A percentile compares a stretch with the other conserved stretches of the same genome.
Evolutionary conservation across 2,329 filamentous ascomycete species (phyloP).

Genomic region (Leptographium lundbergii): DNA sequence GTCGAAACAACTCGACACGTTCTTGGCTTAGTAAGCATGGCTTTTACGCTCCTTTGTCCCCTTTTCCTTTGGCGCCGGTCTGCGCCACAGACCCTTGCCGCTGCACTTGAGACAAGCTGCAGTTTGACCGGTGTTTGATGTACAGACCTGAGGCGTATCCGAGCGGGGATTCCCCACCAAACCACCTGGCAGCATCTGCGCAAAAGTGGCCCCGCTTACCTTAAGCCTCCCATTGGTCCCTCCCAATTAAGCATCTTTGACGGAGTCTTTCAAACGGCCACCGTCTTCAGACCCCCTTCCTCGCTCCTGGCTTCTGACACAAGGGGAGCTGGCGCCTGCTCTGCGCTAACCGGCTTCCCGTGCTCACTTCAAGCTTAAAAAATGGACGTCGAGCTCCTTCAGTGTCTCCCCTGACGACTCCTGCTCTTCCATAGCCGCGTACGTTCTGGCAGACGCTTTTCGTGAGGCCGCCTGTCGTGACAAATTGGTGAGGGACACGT

Average conservation of each 20-base stretch:
- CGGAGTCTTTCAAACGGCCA: not conserved
- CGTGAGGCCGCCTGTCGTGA: too few species aligned
- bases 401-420: too few species aligned
- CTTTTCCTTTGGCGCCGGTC: not conserved
- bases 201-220: not conserved
- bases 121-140: not conserved
- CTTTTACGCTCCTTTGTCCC: not conserved
- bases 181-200: not conserved
- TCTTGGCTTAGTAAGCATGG: too few species aligned
- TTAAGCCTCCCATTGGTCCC: not conserved
- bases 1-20: not conserved
- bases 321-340: not conserved
- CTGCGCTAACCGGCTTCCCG: not conserved
- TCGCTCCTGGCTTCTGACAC: not conserved
- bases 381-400: not conserved
- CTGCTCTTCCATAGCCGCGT: not conserved
- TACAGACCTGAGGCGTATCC: constrained; percentile 8
- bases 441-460: too few species aligned
- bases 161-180: not conserved
- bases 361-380: not conserved
- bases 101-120: not conserved
- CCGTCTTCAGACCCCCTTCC: not conserved
- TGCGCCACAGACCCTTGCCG: not conserved
- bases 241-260: not conserved
- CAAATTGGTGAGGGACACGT: too few species aligned